phyloP scores from a whole-genome alignment of 2,329 filamentous ascomycete species.

The Neofusicoccum laricinum region DNA sequence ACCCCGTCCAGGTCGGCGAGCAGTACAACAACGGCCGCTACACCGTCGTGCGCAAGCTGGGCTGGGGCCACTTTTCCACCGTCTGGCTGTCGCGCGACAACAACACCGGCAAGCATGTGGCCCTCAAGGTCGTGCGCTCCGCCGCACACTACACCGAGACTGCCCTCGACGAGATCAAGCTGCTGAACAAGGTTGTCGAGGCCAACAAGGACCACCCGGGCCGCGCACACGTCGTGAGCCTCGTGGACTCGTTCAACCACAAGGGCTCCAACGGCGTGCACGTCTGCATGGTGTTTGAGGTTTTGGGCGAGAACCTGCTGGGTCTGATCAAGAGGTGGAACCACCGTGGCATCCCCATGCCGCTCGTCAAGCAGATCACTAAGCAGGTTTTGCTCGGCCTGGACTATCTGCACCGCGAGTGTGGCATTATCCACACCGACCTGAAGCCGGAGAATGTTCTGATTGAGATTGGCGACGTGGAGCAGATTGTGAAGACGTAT shows the following conservation, averaged over 20 bases:
- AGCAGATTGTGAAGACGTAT: slow-evolving; percentile 95
- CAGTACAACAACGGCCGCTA: slow-evolving; percentile 98
- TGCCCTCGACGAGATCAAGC: slow-evolving; percentile 96
- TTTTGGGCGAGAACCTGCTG: slow-evolving; percentile 89
- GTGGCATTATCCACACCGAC: slow-evolving; percentile 97
- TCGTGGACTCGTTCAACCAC: slow-evolving; percentile 96
- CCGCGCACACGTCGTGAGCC: slow-evolving; percentile 89
- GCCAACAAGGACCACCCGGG: slow-evolving; percentile 94
- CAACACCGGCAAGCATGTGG: slow-evolving; percentile 85
- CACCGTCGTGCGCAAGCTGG: slow-evolving; percentile 91
- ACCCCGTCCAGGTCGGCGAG: slow-evolving; percentile 91
- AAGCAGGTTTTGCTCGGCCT: slow-evolving; percentile 95
- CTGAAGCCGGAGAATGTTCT: slow-evolving; percentile 97
- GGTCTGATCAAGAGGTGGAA: slow-evolving; percentile 99
- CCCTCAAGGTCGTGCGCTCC: slow-evolving; percentile 94
- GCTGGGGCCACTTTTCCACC: slow-evolving; percentile 99
- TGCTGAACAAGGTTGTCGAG: slow-evolving; percentile 93
- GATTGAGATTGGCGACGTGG: slow-evolving; percentile 97
- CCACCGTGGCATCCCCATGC: slow-evolving; percentile 93
- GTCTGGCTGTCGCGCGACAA: slow-evolving; percentile 86
- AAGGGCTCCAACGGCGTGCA: slow-evolving; percentile 95
- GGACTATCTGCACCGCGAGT: slow-evolving; percentile 95
- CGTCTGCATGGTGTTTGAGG: slow-evolving; percentile 99
- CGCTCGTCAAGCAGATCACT: slow-evolving; percentile 95
- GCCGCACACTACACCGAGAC: slow-evolving; percentile 99